Base-by-base conservation (phyloP, 495 filamentous ascomycete genomes). In the Podospora bellae-mahoneyi region DNA sequence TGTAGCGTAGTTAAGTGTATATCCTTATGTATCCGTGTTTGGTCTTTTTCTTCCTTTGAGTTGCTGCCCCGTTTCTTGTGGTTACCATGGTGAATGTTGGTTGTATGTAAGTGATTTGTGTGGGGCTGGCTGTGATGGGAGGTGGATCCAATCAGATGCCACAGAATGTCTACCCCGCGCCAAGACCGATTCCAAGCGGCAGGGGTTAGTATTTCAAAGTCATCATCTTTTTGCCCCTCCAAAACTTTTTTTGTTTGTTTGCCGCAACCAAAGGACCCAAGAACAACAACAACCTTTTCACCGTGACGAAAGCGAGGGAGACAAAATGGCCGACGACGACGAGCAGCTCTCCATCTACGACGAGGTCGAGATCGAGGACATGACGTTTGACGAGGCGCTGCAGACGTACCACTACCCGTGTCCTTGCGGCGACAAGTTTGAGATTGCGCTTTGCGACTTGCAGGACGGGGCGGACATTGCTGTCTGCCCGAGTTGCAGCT, bases 361-460 rank as follows among this genome's bases (percentile, higher is more conserved):
- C 79, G 94, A 99, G 79, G 93, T 99, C 81, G 95, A 99, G 77
- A 97, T 99, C 85, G 95, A 99, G 78, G 95, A 99, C 78, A 96
- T 98, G 91, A 95, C 92, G 75, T 99, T 87, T 78, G 93, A 99
- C 78, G 80, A 88, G 27, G 84, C 84, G 3, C 83, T 92, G 23
- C 88, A 96, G 78, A 88, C 96, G 74, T 99, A 97, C 80, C 91
- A 93, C 78, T 97, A 93, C 78, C 95, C 95, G 18, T 99, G 95
- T 77, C 95, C 95, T 0, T 99, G 95, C 78, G 95, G 95, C 78
- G 95, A 99, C 81, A 89, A 92, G 48, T 99, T 99, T 82, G 91
- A 97, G 81, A 98, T 99, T 75, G 85, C 85, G 19, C 87, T 98
- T 61, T 84, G 83, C 55, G 94, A 98, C 77, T 79, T 99, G 69